These are phyloP conservation scores for Penicillium steckii DNA, from an alignment of 495 filamentous ascomycete species.

Conservation along the genomic window DNA sequence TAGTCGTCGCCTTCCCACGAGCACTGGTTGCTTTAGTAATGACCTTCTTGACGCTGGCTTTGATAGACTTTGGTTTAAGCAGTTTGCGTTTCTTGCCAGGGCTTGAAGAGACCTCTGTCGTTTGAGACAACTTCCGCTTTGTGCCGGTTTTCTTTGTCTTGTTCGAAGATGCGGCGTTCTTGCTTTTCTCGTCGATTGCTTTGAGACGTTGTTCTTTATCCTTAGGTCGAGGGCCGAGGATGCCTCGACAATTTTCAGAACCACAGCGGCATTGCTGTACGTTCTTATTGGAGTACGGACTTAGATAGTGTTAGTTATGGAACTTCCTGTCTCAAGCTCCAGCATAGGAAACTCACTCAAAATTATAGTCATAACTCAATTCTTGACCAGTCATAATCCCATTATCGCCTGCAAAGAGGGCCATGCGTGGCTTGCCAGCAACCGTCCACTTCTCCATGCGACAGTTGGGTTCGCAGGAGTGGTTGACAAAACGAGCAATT, in stretches of 20 bases:
- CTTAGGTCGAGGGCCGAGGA: slow-evolving; percentile 71
- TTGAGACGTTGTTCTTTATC: slow-evolving; percentile 46
- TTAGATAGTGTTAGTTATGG: slow-evolving; percentile 19
- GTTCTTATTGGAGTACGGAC: slow-evolving; percentile 75
- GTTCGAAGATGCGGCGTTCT: slow-evolving; percentile 6
- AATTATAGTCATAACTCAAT: slow-evolving; percentile 99
- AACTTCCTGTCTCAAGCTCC: not conserved
- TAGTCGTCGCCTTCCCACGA: slow-evolving; percentile 20
- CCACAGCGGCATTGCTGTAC: slow-evolving; percentile 84
- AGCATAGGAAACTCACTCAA: slow-evolving; percentile 56
- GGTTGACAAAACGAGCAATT: slow-evolving; percentile 96
- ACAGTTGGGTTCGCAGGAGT: slow-evolving; percentile 97
- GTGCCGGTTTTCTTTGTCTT: slow-evolving; percentile 41
- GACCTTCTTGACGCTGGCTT: slow-evolving; percentile 38
- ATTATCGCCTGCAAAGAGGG: slow-evolving; percentile 86
- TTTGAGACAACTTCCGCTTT: slow-evolving; percentile 31
- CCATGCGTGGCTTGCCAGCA: slow-evolving; percentile 93
- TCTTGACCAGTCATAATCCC: slow-evolving; percentile 93
- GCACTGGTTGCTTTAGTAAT: slow-evolving; percentile 21
- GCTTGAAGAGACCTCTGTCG: slow-evolving; percentile 20
- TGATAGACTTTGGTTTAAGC: slow-evolving; percentile 32
- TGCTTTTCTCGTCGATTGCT: slow-evolving; percentile 32
- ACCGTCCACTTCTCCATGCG: slow-evolving; percentile 97
- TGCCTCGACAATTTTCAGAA: slow-evolving; percentile 70
- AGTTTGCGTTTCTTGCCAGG: slow-evolving; percentile 39